These are phyloP conservation scores for Hyphopichia homilentoma DNA, from an alignment of 805 yeast species.

Conservation along the genomic window DNA sequence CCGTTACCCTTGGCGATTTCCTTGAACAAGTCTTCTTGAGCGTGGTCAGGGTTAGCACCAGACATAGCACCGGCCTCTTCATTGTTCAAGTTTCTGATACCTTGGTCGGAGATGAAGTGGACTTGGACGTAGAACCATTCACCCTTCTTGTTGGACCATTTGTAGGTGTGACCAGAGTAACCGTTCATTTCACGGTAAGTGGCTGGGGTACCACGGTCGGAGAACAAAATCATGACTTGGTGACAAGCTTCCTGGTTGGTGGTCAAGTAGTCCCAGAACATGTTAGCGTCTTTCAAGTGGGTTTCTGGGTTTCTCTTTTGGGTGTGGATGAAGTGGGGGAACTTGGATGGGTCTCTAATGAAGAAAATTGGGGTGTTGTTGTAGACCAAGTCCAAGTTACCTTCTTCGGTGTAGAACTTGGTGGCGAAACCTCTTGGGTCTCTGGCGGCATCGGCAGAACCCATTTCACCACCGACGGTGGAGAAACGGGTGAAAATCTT, in stretches of 20 bases:
- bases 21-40: constrained; percentile 75
- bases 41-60: constrained; percentile 79
- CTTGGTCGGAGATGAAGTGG: constrained; percentile 67
- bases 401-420: constrained; percentile 80
- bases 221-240: constrained; percentile 68
- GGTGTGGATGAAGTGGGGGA: constrained; percentile 85
- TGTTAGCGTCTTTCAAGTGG: constrained; percentile 72
- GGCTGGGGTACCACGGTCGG: constrained; percentile 81
- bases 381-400: constrained; percentile 80
- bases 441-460: constrained; percentile 79
- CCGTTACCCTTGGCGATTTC: constrained; percentile 71
- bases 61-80: constrained; percentile 67
- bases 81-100: constrained; percentile 46
- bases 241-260: constrained; percentile 72
- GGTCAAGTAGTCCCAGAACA: constrained; percentile 82
- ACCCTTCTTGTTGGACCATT: constrained; percentile 72
- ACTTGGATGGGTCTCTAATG: constrained; percentile 79
- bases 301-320: constrained; percentile 85
- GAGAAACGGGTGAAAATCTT: constrained; percentile 72
- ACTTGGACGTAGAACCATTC: constrained; percentile 79
- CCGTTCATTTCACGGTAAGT: constrained; percentile 77
- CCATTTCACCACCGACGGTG: constrained; percentile 83
- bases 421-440: constrained; percentile 86
- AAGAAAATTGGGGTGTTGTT: constrained; percentile 86
- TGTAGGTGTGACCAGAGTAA: constrained; percentile 80